Conservation (phyloP, 1,284 basidiomycete genomes). For the Tranzscheliella williamsii region DNA sequence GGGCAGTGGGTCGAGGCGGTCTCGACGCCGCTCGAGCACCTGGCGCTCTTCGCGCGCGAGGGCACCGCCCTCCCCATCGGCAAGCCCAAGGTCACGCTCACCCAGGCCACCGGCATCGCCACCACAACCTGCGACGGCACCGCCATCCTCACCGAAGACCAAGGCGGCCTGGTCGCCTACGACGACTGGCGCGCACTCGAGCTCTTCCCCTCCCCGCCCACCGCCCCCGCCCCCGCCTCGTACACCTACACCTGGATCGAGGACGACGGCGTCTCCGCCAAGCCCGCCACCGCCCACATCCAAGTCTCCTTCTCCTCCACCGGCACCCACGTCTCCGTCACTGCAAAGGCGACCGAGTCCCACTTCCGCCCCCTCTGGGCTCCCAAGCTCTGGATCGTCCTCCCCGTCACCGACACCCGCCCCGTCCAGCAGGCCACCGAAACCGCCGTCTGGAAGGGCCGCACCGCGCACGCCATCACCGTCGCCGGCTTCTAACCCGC, state of each 20-base stretch:
- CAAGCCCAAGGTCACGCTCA: slow-evolving; percentile 61
- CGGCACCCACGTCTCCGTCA: slow-evolving; percentile 52
- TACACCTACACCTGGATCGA: slow-evolving; percentile 62
- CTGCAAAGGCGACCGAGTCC: slow-evolving; percentile 43
- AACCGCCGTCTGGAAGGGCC: slow-evolving; percentile 22
- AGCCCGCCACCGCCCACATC: slow-evolving; percentile 56
- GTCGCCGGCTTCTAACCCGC: slow-evolving; percentile 16
- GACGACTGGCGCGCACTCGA: slow-evolving; percentile 63
- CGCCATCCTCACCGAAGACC: slow-evolving; percentile 54
- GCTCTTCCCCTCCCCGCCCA: slow-evolving; percentile 60
- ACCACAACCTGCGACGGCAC: slow-evolving; percentile 62
- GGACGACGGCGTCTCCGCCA: slow-evolving; percentile 62
- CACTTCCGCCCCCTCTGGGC: slow-evolving; percentile 62
- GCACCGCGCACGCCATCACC: slow-evolving; percentile 25
- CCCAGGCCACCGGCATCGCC: slow-evolving; percentile 50
- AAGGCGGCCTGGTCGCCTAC: slow-evolving; percentile 61
- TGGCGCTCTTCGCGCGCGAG: slow-evolving; percentile 62
- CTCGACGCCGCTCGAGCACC: slow-evolving; percentile 62
- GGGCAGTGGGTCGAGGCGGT: slow-evolving; percentile 50
- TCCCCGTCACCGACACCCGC: slow-evolving; percentile 59
- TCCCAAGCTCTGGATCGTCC: slow-evolving; percentile 55
- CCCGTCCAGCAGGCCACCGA: slow-evolving; percentile 29
- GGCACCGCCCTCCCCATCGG: slow-evolving; percentile 63
- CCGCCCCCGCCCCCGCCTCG: slow-evolving; percentile 8
- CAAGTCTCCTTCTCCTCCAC: slow-evolving; percentile 52